Evolutionary conservation across 1,139 yeast species (phyloP).

Genomic region (Zygoascus sp.): DNA sequence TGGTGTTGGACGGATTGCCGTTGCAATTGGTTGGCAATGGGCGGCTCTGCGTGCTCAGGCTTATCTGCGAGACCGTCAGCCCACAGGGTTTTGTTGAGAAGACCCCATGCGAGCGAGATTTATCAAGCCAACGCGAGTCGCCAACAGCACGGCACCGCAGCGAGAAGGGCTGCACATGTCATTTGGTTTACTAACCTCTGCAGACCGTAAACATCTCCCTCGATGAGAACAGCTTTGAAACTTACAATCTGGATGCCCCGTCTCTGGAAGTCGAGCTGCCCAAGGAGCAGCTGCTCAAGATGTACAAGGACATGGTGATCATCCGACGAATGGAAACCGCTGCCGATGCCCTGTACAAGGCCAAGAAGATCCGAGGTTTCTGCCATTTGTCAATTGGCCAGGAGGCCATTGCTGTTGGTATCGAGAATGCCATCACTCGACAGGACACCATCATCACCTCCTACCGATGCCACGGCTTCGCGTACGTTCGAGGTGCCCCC

Average conservation of each 20-base stretch:
- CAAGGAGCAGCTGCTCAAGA: slow-evolving; percentile 72
- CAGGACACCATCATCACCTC: slow-evolving; percentile 91
- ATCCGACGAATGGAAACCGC: slow-evolving; percentile 99
- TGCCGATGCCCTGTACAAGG: slow-evolving; percentile 94
- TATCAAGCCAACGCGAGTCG: too few species aligned
- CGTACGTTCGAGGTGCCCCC: slow-evolving; percentile 91
- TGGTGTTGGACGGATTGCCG: not conserved
- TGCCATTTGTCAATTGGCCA: slow-evolving; percentile 99
- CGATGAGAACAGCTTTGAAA: slow-evolving; percentile 79
- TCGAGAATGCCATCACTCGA: slow-evolving; percentile 84
- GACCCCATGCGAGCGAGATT: too few species aligned
- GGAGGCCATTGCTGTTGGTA: slow-evolving; percentile 98
- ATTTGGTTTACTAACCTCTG: not conserved
- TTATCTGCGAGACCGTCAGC: too few species aligned
- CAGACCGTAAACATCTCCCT: slow-evolving; percentile 43
- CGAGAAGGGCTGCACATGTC: too few species aligned
- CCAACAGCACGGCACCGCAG: too few species aligned
- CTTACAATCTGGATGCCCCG: slow-evolving; percentile 71
- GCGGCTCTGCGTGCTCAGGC: too few species aligned
- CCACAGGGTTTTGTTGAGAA: slow-evolving; percentile 5
- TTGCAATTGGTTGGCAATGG: not conserved
- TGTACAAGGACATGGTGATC: slow-evolving; percentile 94
- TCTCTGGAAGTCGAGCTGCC: slow-evolving; percentile 68
- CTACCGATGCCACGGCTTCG: slow-evolving; percentile 98
- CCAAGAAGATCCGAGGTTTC: slow-evolving; percentile 97